Conservation (phyloP, 352 stramenopile genomes). For the Phytophthora cactorum region DNA sequence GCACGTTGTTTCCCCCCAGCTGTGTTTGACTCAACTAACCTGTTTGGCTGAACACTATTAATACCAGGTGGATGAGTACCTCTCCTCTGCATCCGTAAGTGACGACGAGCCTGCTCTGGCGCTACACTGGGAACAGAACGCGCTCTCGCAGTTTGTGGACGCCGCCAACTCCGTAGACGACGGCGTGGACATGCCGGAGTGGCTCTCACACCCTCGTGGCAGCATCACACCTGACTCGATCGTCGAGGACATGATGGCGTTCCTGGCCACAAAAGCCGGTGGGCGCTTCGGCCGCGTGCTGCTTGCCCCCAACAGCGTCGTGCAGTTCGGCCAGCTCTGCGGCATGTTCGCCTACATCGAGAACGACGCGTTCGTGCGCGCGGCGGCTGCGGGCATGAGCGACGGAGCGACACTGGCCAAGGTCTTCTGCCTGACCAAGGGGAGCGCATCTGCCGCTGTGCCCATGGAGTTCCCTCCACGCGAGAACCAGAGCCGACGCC, state of each 20-base stretch:
- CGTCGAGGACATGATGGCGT: slow-evolving; percentile 43
- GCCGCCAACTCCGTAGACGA: slow-evolving; percentile 38
- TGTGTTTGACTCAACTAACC: background rate
- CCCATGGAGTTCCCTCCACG: slow-evolving; percentile 49
- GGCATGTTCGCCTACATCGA: slow-evolving; percentile 51
- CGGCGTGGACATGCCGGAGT: slow-evolving; percentile 32
- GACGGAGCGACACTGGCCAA: slow-evolving; percentile 39
- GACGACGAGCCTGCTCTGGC: slow-evolving; percentile 42
- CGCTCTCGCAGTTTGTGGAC: slow-evolving; percentile 39
- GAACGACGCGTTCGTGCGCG: slow-evolving; percentile 47
- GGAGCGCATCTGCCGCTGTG: slow-evolving; percentile 33
- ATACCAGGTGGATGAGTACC: slow-evolving; percentile 45
- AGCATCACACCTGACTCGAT: slow-evolving; percentile 47
- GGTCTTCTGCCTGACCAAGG: slow-evolving; percentile 42
- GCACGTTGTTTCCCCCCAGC: background rate
- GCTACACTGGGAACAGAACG: slow-evolving; percentile 43
- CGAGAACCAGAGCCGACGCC: slow-evolving; percentile 37
- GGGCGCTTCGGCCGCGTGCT: slow-evolving; percentile 40
- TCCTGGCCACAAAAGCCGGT: slow-evolving; percentile 40
- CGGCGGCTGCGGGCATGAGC: slow-evolving; percentile 24
- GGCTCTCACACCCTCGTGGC: slow-evolving; percentile 37
- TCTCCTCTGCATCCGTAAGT: slow-evolving; percentile 40
- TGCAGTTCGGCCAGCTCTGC: slow-evolving; percentile 54
- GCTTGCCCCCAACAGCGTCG: slow-evolving; percentile 42
- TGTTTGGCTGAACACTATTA: background rate